Percentiles rank a stretch among this genome's conserved stretches.
Conservation (phyloP, 1,284 basidiomycete genomes). For the Tremellales sp. region DNA sequence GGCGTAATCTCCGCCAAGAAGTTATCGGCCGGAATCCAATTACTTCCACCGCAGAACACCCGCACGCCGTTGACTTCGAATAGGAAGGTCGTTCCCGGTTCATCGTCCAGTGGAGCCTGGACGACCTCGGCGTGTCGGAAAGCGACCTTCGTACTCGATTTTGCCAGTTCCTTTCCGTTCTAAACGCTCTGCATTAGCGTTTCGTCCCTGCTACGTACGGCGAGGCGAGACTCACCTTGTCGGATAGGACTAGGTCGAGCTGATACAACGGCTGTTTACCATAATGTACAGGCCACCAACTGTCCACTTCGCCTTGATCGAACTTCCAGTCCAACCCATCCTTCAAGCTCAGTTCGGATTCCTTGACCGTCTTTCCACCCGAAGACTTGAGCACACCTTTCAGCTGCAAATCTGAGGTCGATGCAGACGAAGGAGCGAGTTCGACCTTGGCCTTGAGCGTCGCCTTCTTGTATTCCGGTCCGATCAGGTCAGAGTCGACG, state of each 20-base stretch:
- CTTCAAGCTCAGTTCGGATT: conserved; percentile 40
- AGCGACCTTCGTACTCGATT: conserved; percentile 52
- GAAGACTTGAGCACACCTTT: conserved; percentile 53
- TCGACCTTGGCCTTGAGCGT: conserved; percentile 17
- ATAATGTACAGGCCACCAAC: conserved; percentile 74
- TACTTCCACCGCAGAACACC: conserved; percentile 86
- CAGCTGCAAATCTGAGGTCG: background rate
- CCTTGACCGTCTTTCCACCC: conserved; percentile 48
- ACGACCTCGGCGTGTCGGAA: conserved; percentile 71
- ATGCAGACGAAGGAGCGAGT: background rate
- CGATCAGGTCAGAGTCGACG: conserved; percentile 25
- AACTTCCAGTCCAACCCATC: conserved; percentile 56
- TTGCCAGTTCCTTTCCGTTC: conserved; percentile 18
- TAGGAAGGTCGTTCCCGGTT: conserved; percentile 72
- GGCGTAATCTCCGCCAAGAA: conserved; percentile 69
- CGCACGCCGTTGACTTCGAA: conserved; percentile 84
- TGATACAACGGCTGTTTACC: conserved; percentile 73
- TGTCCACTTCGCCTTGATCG: conserved; percentile 56
- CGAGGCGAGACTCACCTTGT: conserved; percentile 47
- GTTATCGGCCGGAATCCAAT: conserved; percentile 89
- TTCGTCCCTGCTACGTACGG: no score
- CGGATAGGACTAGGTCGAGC: conserved; percentile 59
- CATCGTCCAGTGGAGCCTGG: conserved; percentile 67
- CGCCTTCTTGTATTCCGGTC: conserved; percentile 13
- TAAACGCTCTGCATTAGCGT: background rate